Base-by-base conservation (phyloP, 1,284 basidiomycete species). In the Sparassis latifolia region DNA sequence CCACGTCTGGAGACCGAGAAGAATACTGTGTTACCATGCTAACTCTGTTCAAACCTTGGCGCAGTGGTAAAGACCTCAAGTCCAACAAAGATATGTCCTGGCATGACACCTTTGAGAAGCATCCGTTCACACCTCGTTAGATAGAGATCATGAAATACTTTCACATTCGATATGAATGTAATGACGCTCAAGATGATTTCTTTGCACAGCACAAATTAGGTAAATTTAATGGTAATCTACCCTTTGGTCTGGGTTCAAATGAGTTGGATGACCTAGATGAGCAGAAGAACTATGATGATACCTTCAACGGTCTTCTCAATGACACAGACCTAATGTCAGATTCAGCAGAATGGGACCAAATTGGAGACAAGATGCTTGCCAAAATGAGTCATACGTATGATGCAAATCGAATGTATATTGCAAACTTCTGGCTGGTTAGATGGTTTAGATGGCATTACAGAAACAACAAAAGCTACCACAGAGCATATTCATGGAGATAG, bases 131-230 rank as follows among this genome's bases (percentile, higher is more conserved):
- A 28, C 28, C 37, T 41, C 41, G 2, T 6, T 20, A 42, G 41
- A 10, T 39, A 27, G 32, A 45, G 6, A 20, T 20, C 20, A 50
- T 50, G 49, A 45, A 42, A 27, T 40, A 31, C 31, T 45, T 50
- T 20, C 27, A 50, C 37, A 45, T 50, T 27, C 20, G 37, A 5
- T 50, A 45, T 35, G 49, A 50, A 32, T 50, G 49, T 31, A 45
- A 45, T 45, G 49, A 50, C 42, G 49, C 49, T 20, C 30, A 44
- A 45, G 49, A 50, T 33, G 49, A 50, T 39, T 50, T 39, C 28
- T 41, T 44, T 20, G 49, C 43, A 9, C 4, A 53, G 52, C 4
- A 33, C 47, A 30, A 27, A 31, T 12, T 10, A 29, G 32, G 47
- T 42, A n/a, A 48, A 42, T 31, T 33, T 5, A 40, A 39, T 44